These are phyloP conservation scores for Thyridium curvatum DNA, from an alignment of 2,329 filamentous ascomycete genomes.

Conservation along the genomic window DNA sequence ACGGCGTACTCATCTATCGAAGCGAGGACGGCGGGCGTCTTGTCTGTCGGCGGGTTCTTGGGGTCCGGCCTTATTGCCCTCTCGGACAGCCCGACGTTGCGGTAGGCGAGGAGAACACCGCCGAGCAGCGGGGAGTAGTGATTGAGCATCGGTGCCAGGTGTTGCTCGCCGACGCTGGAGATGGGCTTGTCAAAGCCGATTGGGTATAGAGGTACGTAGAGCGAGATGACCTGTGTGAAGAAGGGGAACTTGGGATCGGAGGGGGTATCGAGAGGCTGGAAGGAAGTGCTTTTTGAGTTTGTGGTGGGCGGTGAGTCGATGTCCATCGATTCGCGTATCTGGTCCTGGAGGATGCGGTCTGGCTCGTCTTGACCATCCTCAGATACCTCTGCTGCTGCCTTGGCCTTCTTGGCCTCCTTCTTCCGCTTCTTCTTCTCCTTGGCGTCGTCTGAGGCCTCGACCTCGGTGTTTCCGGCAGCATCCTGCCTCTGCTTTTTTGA, in stretches of 20 bases:
- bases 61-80: slow-evolving; percentile 40
- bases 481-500: slow-evolving; percentile 18
- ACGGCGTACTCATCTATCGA: slow-evolving; percentile 78
- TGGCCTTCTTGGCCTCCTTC: slow-evolving; percentile 17
- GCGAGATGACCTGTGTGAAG: slow-evolving; percentile 69
- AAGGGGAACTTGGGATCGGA: slow-evolving; percentile 58
- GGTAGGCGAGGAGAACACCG: slow-evolving; percentile 71
- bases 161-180: slow-evolving; percentile 65
- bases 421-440: slow-evolving; percentile 23
- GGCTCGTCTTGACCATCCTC: slow-evolving; percentile 16
- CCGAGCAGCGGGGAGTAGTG: slow-evolving; percentile 68
- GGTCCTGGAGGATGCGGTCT: slow-evolving; percentile 3
- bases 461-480: slow-evolving; percentile 3
- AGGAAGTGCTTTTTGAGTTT: slow-evolving; percentile 14
- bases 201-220: slow-evolving; percentile 72
- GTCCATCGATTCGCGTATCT: slow-evolving; percentile 30
- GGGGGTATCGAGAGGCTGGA: slow-evolving; percentile 27
- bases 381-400: slow-evolving; percentile 11
- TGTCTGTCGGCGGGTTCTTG: slow-evolving; percentile 38
- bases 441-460: slow-evolving; percentile 8
- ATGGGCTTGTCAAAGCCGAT: slow-evolving; percentile 63
- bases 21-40: slow-evolving; percentile 35
- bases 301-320: slow-evolving; percentile 22
- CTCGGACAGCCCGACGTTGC: slow-evolving; percentile 60
- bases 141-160: slow-evolving; percentile 69